Conservation (phyloP, 768 basidiomycete genomes). For the Suillus occidentalis region DNA sequence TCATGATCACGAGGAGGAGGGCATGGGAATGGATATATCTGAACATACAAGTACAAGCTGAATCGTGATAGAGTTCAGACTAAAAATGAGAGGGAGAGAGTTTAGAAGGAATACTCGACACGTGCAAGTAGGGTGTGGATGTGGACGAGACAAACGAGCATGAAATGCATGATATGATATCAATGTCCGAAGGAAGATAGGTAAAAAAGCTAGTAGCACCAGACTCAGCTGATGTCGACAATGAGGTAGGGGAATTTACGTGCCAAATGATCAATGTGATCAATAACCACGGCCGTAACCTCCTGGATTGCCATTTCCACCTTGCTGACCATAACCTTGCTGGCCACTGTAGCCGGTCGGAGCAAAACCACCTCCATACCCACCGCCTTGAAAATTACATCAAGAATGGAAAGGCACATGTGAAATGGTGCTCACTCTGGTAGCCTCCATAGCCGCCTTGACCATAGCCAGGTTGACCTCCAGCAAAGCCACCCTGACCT, state of each 20-base stretch:
- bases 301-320: conserved; percentile 36
- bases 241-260: conserved; percentile 6
- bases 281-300: conserved; percentile 16
- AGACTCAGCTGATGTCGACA: not conserved
- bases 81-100: not conserved
- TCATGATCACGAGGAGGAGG: not conserved
- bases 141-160: not conserved
- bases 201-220: not conserved
- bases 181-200: not conserved
- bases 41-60: conserved; percentile 21
- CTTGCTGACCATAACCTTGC: conserved; percentile 15
- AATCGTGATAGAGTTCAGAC: conserved; percentile 14
- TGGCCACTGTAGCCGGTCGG: conserved; percentile 24
- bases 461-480: conserved; percentile 27
- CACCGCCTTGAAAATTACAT: conserved; percentile 24
- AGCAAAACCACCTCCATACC: conserved; percentile 13
- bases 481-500: conserved; percentile 27
- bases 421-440: conserved; percentile 16
- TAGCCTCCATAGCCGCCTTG: conserved; percentile 29
- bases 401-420: conserved; percentile 7
- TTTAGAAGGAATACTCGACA: not conserved
- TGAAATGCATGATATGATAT: not conserved
- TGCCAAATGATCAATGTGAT: not conserved
- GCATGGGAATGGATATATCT: conserved; percentile 1
- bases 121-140: conserved; percentile 2